Evolutionary conservation across 2,329 filamentous ascomycete genomes (phyloP).

Genomic region (Colletotrichum brevisporum): DNA sequence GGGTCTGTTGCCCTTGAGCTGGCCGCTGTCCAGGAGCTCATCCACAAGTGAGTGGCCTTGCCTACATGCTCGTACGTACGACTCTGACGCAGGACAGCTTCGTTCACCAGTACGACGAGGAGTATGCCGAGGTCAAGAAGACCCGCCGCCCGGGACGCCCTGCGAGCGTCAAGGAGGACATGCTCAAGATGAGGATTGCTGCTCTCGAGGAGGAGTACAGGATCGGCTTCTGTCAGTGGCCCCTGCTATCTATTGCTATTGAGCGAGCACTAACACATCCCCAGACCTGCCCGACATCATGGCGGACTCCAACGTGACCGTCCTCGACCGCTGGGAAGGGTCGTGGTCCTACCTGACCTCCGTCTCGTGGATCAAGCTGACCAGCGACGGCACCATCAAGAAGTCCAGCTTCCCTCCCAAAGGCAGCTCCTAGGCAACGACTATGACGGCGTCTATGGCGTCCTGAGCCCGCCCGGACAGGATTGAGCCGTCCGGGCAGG

Average conservation of each 20-base stretch:
- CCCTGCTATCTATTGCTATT: background rate
- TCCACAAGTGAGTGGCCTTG: slow-evolving; percentile 67
- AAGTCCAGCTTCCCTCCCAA: slow-evolving; percentile 84
- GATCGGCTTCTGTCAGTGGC: slow-evolving; percentile 81
- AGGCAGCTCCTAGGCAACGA: slow-evolving; percentile 45
- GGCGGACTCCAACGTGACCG: slow-evolving; percentile 73
- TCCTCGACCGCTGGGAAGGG: slow-evolving; percentile 83
- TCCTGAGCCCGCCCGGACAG: background rate
- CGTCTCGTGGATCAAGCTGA: slow-evolving; percentile 83
- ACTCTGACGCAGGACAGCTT: slow-evolving; percentile 61
- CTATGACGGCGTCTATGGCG: slow-evolving; percentile 34
- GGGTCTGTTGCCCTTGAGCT: slow-evolving; percentile 64
- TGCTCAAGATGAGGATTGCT: slow-evolving; percentile 79
- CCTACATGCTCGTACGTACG: background rate
- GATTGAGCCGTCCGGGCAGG: background rate
- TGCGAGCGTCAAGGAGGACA: slow-evolving; percentile 81
- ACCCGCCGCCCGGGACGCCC: slow-evolving; percentile 84
- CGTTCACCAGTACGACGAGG: slow-evolving; percentile 79
- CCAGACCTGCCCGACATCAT: slow-evolving; percentile 78
- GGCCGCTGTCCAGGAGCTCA: slow-evolving; percentile 71
- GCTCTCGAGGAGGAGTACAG: slow-evolving; percentile 84
- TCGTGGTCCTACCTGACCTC: slow-evolving; percentile 85
- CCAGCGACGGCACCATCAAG: slow-evolving; percentile 73
- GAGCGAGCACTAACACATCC: background rate
- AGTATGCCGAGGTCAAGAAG: slow-evolving; percentile 75